Percentiles rank a stretch among this genome's conserved stretches.
Conservation (phyloP, 306 rosid species). For the Malus sylvestris region DNA sequence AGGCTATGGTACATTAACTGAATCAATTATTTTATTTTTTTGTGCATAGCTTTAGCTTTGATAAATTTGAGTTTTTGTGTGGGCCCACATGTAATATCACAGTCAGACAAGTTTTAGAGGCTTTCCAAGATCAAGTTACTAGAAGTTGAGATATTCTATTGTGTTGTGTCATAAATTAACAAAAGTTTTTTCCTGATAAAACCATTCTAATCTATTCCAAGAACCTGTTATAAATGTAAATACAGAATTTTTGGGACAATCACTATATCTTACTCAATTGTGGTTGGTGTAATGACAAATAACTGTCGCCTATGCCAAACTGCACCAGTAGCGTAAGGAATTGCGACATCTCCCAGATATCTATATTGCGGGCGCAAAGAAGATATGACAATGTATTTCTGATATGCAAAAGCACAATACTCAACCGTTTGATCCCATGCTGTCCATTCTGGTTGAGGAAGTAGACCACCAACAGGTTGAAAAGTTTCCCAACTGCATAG, state of each 20-base stretch:
- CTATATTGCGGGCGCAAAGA: slow-evolving; percentile 95
- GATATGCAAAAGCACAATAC: slow-evolving; percentile 96
- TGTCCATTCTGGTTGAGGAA: slow-evolving; percentile 99
- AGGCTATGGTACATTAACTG: background rate
- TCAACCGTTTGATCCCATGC: slow-evolving; percentile 98
- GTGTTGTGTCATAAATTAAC: background rate
- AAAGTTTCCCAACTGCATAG: slow-evolving; percentile 93
- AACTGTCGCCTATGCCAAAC: slow-evolving; percentile 97
- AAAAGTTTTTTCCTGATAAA: background rate
- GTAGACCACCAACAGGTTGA: slow-evolving; percentile 91
- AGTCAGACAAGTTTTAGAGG: background rate
- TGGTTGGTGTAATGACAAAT: slow-evolving; percentile 92
- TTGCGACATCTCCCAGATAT: slow-evolving; percentile 96
- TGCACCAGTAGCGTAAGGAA: slow-evolving; percentile 83
- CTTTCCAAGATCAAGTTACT: background rate
- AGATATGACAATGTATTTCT: slow-evolving; percentile 82
- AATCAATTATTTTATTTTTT: background rate
- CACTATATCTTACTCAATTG: slow-evolving; percentile 69
- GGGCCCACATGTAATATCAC: background rate
- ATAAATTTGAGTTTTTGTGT: background rate
- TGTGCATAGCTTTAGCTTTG: background rate
- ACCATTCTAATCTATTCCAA: background rate
- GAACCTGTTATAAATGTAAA: background rate
- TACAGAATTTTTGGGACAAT: slow-evolving; percentile 4
- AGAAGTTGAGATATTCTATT: background rate